Conservation (phyloP, 768 basidiomycete genomes). For the Leucosporidium yakuticum region DNA sequence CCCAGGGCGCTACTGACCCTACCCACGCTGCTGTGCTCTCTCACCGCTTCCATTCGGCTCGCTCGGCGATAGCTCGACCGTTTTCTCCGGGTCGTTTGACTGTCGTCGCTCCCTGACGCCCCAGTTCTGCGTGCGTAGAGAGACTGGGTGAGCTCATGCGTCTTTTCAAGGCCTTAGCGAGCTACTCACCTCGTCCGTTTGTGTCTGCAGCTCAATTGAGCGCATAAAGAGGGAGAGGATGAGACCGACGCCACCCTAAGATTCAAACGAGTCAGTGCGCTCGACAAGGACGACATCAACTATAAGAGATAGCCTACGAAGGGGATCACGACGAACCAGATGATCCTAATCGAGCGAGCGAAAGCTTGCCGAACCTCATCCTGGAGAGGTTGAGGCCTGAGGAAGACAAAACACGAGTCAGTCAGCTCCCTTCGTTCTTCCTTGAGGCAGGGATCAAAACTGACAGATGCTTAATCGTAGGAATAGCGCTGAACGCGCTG, state of each 20-base stretch:
- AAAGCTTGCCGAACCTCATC: constrained; percentile 1
- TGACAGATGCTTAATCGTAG: background rate
- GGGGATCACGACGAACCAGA: constrained; percentile 10
- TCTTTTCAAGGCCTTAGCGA: no score
- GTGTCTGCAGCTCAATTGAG: background rate
- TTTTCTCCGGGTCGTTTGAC: no score
- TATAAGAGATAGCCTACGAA: background rate
- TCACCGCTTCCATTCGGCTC: no score
- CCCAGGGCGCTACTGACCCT: no score
- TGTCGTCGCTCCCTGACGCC: no score
- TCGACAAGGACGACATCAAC: no score
- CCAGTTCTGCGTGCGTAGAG: no score
- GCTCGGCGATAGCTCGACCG: no score
- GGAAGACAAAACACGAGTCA: no score
- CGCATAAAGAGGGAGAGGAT: background rate
- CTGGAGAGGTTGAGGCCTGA: background rate
- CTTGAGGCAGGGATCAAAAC: background rate
- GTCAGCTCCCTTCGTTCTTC: background rate
- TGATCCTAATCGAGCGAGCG: background rate
- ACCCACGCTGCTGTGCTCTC: no score
- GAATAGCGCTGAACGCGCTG: background rate
- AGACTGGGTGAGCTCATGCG: background rate
- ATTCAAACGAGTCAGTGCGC: background rate
- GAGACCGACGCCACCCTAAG: background rate
- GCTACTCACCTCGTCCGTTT: background rate